Base-by-base conservation (phyloP, 805 yeast species). In the Yamadazyma kitorensis region DNA sequence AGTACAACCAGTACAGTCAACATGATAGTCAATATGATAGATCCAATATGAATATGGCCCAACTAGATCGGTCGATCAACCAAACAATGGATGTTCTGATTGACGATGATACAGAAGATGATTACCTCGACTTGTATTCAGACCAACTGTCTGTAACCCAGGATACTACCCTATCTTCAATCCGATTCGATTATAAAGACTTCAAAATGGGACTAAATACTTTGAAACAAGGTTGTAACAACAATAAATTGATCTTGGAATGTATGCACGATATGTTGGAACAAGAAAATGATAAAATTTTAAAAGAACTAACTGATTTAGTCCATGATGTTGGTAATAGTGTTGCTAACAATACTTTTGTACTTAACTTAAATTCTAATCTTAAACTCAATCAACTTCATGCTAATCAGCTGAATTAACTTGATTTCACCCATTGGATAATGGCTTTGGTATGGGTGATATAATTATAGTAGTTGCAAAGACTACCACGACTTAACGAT, bases 201-300 rank as follows among this genome's bases (percentile, higher is more conserved):
- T 22, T 26, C 11, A 8, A 13, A 2, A 12, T 17, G 4, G 43
- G 34, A 17, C 32, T 27, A n/a, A 17, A 25, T 9, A 29, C 30
- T 3, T 27, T 42, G 16, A 15, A 25, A 17, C 29, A 30, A 26
- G 45, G 45, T 17, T 29, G 30, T 13, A 28, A 34, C 6, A 44
- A 47, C 29, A 40, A 49, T 32, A 19, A 32, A 6, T 39, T 40
- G 14, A 39, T 58, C 26, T 39, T 59, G 11, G 61, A 55, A 6
- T 57, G 61, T 31, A 32, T 58, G 33, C 43, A 39, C 22, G 61
- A 57, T 21, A 56, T 58, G 59, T 30, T 49, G 10, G 6, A 22
- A 2, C 49, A 50, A 27, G 63, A 58, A 22, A 48, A 37, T 10
- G 40, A 38, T 8, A 30, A 28, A 16, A 49, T 58, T 9, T 46